Evolutionary conservation across 495 filamentous ascomycete species (phyloP), one percentile per base, ranked within the genome.

Genomic region (Aeminium ludgeri): DNA sequence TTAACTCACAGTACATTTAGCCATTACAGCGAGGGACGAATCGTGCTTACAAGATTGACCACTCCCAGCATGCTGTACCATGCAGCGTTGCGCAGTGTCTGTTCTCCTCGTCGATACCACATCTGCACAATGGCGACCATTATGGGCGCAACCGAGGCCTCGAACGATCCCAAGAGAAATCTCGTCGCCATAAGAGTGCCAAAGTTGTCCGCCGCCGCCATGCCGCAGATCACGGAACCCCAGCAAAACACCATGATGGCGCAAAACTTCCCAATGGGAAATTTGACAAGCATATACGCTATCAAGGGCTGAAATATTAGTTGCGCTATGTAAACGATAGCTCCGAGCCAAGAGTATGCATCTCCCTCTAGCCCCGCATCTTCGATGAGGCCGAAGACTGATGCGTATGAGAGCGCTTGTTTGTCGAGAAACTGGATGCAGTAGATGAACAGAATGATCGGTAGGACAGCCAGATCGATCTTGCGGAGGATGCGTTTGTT

Each of bases 111-210:
- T 41, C 69, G 59, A 51, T 70, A 77, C 73, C 73, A 77, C 70
- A 75, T 73, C 47, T 73, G 69, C 1, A 70, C 70, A 4, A 76
- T 62, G 1, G 72, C 71, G 37, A 76, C 65, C 40, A 74, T 74
- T 11, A 66, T 65, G 1, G 73, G 72, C 2, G 71, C 72, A 68
- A 46, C 35, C 17, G 47, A 46, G 5, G 55, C 50, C 29, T 58
- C 55, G 34, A 58, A 58, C n/a, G 47, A 39, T 18, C 55, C 55
- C 6, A 58, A 42, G 3, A 55, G 18, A 41, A 58, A 58, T 20
- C 55, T 31, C 10, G 50, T 49, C 54, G 13, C 69, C 30, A 72
- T 55, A 12, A 72, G 56, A 12, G 61, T 62, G 1, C 53, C 38
- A 42, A 70, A 69, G 48, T 54, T 59, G 6, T 40, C 13, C 17